Evolutionary conservation across 345 rosid genomes (phyloP), one percentile per base, ranked within the genome.

Genomic region (Gossypium arboreum): DNA sequence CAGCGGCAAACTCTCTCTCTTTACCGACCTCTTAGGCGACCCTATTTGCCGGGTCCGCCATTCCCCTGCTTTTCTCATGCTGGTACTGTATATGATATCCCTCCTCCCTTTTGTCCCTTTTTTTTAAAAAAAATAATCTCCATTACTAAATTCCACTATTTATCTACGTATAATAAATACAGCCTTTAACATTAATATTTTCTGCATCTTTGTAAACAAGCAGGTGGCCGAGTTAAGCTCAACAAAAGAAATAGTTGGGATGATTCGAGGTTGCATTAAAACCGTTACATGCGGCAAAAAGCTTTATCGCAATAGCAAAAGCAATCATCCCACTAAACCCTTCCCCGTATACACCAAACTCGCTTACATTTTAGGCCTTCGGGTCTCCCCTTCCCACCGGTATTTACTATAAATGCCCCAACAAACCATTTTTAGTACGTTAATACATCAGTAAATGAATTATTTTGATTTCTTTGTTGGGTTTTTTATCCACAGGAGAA

Each of bases 21-120:
- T 85, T 86, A 92, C 97, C 79, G 98, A 95, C 90, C 97, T 91
- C 78, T 77, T 93, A 73, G 99, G 99, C 68, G 98, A 95, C 88
- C 99, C 99, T 24, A 82, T 93, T 73, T 91, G 96, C 93, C 85
- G 99, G 88, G 92, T 93, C 92, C 98, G 98, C 86, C 87, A 93
- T 71, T 95, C 94, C 70, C 97, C 98, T 60, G 89, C 96, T 79
- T 95, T 90, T 73, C 96, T 88, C 86, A 95, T 95, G 96, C 87
- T 95, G 96, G 99, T 93, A 66, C 11, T 24, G 3, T 4, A 4
- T 54, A 18, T 45, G 50, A 10, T 2, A 48, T 13, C 56, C 39
- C 39, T 4, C 3, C 1, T 43, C 39, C 51, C 61, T 45, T 71
- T 43, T 55, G 29, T 45, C 47, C 45, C 70, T 52, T 12, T 8